Conservation (phyloP, 495 filamentous ascomycete species). For the Penicillium pulvis region DNA sequence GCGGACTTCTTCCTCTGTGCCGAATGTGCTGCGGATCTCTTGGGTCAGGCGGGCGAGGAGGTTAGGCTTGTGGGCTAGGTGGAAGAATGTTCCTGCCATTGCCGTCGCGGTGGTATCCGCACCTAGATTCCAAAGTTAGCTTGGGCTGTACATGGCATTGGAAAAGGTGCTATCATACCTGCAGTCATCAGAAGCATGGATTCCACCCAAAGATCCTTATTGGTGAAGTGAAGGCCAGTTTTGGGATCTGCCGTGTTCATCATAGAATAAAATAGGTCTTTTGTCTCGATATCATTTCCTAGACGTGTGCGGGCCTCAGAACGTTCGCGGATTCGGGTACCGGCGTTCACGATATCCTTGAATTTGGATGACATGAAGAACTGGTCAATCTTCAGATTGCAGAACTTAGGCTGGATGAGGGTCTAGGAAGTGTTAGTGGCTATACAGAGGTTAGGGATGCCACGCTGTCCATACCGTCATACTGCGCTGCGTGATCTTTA, state of each 20-base stretch:
- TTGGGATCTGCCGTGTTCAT: slow-evolving; percentile 62
- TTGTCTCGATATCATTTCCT: slow-evolving; percentile 38
- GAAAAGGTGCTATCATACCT: slow-evolving; percentile 5
- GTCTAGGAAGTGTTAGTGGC: slow-evolving; percentile 5
- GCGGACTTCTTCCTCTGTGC: slow-evolving; percentile 51
- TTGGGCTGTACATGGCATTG: neutral
- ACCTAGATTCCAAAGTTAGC: slow-evolving; percentile 2
- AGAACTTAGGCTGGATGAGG: slow-evolving; percentile 19
- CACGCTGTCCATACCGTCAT: slow-evolving; percentile 15
- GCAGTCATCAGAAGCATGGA: slow-evolving; percentile 51
- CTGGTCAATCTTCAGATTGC: slow-evolving; percentile 18
- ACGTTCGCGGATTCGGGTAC: slow-evolving; percentile 35
- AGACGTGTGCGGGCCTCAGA: slow-evolving; percentile 30
- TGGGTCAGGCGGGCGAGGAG: slow-evolving; percentile 36
- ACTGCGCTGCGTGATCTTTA: slow-evolving; percentile 17
- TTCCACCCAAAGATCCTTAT: slow-evolving; percentile 61
- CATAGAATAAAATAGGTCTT: slow-evolving; percentile 63
- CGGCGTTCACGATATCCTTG: slow-evolving; percentile 25
- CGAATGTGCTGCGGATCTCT: slow-evolving; percentile 54
- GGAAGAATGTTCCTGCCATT: slow-evolving; percentile 65
- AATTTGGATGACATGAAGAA: slow-evolving; percentile 18
- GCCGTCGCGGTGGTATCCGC: slow-evolving; percentile 63
- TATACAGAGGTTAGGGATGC: neutral
- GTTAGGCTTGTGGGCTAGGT: slow-evolving; percentile 59
- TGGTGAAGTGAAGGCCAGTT: slow-evolving; percentile 57